phyloP scores from a whole-genome alignment of 192 early-diverging fungal species.

The Coemansia erecta region DNA sequence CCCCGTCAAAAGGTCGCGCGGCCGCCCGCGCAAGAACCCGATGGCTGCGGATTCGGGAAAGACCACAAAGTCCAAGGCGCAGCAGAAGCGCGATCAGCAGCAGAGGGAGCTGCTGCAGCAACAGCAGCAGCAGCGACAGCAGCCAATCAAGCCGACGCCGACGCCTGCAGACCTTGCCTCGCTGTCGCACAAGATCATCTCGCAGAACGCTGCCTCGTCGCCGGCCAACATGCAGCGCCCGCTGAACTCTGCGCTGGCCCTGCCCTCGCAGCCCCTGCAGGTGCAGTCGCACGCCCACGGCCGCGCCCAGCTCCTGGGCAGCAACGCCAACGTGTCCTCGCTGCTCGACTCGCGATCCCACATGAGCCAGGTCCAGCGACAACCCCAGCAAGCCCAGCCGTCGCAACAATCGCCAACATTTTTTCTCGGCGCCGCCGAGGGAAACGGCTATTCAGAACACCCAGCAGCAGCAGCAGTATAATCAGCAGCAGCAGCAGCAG shows the following conservation, averaged over 20 bases:
- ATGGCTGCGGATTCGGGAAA: slow-evolving; percentile 18
- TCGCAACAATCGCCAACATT: slow-evolving; percentile 49
- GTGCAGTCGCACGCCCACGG: slow-evolving; percentile 25
- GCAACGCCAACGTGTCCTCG: slow-evolving; percentile 17
- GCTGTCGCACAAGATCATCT: slow-evolving; percentile 46
- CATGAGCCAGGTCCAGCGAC: slow-evolving; percentile 20
- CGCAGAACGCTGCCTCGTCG: slow-evolving; percentile 30
- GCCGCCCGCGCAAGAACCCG: slow-evolving; percentile 51
- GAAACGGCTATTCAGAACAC: slow-evolving; percentile 52
- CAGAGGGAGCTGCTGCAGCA: slow-evolving; percentile 13
- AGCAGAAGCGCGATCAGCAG: slow-evolving; percentile 26
- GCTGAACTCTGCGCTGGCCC: slow-evolving; percentile 29
- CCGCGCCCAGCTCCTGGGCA: slow-evolving; percentile 16
- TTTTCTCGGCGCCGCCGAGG: slow-evolving; percentile 55
- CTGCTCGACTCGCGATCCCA: slow-evolving; percentile 33
- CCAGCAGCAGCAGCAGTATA: slow-evolving; percentile 34
- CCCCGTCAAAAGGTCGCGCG: slow-evolving; percentile 36
- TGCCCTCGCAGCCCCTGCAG: slow-evolving; percentile 36
- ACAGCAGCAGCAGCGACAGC: slow-evolving; percentile 17
- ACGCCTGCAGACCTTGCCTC: slow-evolving; percentile 40
- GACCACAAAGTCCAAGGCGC: slow-evolving; percentile 23
- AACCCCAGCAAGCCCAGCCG: slow-evolving; percentile 27
- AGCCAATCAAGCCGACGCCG: slow-evolving; percentile 18
- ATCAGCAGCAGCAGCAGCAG: slow-evolving; percentile 32
- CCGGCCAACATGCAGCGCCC: slow-evolving; percentile 32